Evolutionary conservation across 2,329 filamentous ascomycete genomes (phyloP).

Genomic region (Pyrenophora tritici-repentis): DNA sequence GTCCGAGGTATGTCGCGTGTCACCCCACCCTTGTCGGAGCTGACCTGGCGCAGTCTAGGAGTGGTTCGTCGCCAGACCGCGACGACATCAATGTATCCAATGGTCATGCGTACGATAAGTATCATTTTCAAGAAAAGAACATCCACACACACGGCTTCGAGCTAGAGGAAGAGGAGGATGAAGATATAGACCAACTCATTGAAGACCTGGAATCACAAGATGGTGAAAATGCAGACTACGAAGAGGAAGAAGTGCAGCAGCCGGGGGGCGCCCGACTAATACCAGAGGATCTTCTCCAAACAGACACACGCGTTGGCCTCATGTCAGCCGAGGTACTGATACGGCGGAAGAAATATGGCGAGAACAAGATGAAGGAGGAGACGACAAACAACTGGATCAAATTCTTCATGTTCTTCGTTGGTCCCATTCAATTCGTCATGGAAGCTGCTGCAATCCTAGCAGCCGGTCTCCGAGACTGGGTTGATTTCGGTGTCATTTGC

Average conservation of each 20-base stretch:
- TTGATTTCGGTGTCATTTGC: conserved; percentile 91
- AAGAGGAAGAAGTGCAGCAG: conserved; percentile 62
- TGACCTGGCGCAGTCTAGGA: conserved; percentile 5
- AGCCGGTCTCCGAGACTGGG: conserved; percentile 84
- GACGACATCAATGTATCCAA: conserved; percentile 8
- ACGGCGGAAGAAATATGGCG: conserved; percentile 73
- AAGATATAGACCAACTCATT: conserved; percentile 85
- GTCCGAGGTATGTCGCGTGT: conserved; percentile 11
- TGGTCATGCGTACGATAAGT: conserved; percentile 13
- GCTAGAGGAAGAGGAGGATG: conserved; percentile 74
- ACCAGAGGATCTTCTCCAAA: conserved; percentile 77
- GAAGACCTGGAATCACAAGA: conserved; percentile 85
- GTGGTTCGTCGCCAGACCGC: conserved; percentile 10
- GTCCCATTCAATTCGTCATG: conserved; percentile 94
- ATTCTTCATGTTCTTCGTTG: conserved; percentile 81
- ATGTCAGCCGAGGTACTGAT: conserved; percentile 69
- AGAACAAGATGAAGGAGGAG: conserved; percentile 88
- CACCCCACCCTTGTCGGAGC: background rate
- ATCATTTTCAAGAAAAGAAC: conserved; percentile 12
- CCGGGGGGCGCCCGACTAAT: conserved; percentile 63
- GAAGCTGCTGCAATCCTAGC: conserved; percentile 80
- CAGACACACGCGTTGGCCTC: conserved; percentile 73
- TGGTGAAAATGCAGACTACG: conserved; percentile 68
- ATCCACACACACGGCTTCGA: conserved; percentile 11
- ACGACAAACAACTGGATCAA: conserved; percentile 84